A percentile compares a stretch with the other conserved stretches of the same genome.
phyloP scores from a whole-genome alignment of 306 rosid genomes.

The Prunus mume region DNA sequence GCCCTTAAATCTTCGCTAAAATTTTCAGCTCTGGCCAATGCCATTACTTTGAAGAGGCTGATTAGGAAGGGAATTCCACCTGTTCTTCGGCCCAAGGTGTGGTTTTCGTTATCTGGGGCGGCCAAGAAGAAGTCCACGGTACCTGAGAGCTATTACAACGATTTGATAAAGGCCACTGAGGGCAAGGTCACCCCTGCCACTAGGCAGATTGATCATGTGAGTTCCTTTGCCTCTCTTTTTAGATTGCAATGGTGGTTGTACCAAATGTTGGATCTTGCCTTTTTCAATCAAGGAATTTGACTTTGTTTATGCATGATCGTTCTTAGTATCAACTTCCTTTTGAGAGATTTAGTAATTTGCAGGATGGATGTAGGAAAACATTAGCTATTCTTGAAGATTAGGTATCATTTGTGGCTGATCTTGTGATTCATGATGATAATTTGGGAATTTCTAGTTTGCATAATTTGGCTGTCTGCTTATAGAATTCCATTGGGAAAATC shows the following conservation, averaged over 20 bases:
- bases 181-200: conserved; percentile 98
- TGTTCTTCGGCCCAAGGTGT: conserved; percentile 86
- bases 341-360: not conserved
- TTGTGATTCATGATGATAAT: not conserved
- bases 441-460: not conserved
- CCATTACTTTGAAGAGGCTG: conserved; percentile 82
- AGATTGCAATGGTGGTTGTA: conserved; percentile 2
- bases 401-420: not conserved
- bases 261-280: not conserved
- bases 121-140: conserved; percentile 98
- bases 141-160: conserved; percentile 95
- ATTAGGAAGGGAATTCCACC: conserved; percentile 97
- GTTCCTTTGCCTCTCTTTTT: conserved; percentile 18
- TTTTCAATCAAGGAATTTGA: not conserved
- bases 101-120: conserved; percentile 95
- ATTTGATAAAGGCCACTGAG: conserved; percentile 75
- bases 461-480: not conserved
- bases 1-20: conserved; percentile 81
- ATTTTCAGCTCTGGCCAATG: conserved; percentile 73
- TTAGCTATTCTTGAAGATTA: not conserved
- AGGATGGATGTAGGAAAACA: not conserved
- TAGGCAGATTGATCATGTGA: conserved; percentile 94
- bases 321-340: not conserved
- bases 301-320: not conserved
- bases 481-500: conserved; percentile 2